Evolutionary conservation across 805 yeast species (phyloP).

Genomic region (Isabelozyma heimii): DNA sequence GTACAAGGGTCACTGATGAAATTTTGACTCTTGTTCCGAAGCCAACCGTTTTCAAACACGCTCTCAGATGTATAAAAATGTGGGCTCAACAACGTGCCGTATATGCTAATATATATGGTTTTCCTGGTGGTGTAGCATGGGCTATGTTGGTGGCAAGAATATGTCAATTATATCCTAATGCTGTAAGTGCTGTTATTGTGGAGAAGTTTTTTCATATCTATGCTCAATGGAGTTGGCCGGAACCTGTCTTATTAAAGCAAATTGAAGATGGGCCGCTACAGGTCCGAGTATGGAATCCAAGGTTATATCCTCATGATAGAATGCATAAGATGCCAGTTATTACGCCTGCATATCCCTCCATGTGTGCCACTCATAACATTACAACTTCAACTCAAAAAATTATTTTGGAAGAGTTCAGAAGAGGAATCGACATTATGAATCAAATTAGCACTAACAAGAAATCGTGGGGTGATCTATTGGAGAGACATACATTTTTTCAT

Average conservation of each 20-base stretch:
- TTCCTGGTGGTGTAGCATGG: slow-evolving; percentile 99
- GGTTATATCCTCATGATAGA: slow-evolving; percentile 83
- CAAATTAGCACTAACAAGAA: slow-evolving; percentile 63
- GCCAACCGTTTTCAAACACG: slow-evolving; percentile 88
- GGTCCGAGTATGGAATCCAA: slow-evolving; percentile 96
- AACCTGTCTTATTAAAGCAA: slow-evolving; percentile 87
- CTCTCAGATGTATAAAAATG: slow-evolving; percentile 85
- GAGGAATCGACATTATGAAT: slow-evolving; percentile 71
- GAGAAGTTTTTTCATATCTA: slow-evolving; percentile 84
- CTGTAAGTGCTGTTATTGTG: slow-evolving; percentile 89
- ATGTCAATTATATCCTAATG: slow-evolving; percentile 94
- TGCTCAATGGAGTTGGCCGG: slow-evolving; percentile 97
- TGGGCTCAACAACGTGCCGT: slow-evolving; percentile 97
- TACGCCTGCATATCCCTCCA: slow-evolving; percentile 97
- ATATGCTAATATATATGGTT: slow-evolving; percentile 92
- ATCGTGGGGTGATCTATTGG: slow-evolving; percentile 73
- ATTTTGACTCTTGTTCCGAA: slow-evolving; percentile 87
- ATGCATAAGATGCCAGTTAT: slow-evolving; percentile 96
- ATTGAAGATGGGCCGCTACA: slow-evolving; percentile 97
- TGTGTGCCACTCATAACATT: slow-evolving; percentile 98
- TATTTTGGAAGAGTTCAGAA: slow-evolving; percentile 71
- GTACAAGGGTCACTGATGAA: slow-evolving; percentile 96
- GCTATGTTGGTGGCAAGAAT: slow-evolving; percentile 98
- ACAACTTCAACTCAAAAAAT: slow-evolving; percentile 83
- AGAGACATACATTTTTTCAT: slow-evolving; percentile 77